phyloP scores from a whole-genome alignment of 768 basidiomycete species.

The Auricularia heimuer region DNA sequence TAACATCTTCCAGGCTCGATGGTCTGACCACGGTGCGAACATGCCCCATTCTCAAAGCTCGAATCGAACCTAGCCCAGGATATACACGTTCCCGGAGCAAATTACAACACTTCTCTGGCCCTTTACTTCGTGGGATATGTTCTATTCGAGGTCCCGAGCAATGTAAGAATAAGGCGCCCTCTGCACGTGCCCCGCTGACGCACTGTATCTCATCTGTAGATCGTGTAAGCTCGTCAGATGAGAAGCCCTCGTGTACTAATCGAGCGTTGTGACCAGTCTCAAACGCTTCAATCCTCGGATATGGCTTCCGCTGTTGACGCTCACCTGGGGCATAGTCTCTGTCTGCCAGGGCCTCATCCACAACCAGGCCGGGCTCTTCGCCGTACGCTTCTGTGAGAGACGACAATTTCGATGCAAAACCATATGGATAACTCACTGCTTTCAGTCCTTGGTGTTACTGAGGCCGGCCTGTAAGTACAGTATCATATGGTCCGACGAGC shows the following conservation, averaged over 20 bases:
- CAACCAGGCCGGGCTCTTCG: slow-evolving; percentile 43
- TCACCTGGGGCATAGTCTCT: slow-evolving; percentile 48
- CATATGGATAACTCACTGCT: too few species aligned
- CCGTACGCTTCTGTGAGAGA: slow-evolving; percentile 40
- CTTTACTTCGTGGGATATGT: slow-evolving; percentile 55
- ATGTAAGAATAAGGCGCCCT: slow-evolving; percentile 27
- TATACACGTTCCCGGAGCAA: slow-evolving; percentile 17
- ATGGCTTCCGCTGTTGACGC: slow-evolving; percentile 52
- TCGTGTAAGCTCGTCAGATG: neutral
- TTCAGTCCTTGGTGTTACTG: slow-evolving; percentile 44
- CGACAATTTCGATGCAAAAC: too few species aligned
- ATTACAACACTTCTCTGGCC: slow-evolving; percentile 49
- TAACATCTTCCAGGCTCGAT: slow-evolving; percentile 32
- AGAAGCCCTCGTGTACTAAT: neutral
- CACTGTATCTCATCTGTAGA: neutral
- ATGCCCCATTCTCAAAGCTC: neutral
- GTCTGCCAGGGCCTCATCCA: slow-evolving; percentile 46
- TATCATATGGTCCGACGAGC: slow-evolving; percentile 16
- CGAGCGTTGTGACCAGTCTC: slow-evolving; percentile 25
- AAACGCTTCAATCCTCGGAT: slow-evolving; percentile 50
- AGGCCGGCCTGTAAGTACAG: slow-evolving; percentile 35
- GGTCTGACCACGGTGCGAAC: slow-evolving; percentile 36
- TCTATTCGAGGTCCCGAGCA: slow-evolving; percentile 50
- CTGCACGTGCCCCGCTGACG: slow-evolving; percentile 32
- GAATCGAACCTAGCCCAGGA: neutral